Conservation (phyloP, 805 yeast genomes). For the Grigorovia yakushimaensis region DNA sequence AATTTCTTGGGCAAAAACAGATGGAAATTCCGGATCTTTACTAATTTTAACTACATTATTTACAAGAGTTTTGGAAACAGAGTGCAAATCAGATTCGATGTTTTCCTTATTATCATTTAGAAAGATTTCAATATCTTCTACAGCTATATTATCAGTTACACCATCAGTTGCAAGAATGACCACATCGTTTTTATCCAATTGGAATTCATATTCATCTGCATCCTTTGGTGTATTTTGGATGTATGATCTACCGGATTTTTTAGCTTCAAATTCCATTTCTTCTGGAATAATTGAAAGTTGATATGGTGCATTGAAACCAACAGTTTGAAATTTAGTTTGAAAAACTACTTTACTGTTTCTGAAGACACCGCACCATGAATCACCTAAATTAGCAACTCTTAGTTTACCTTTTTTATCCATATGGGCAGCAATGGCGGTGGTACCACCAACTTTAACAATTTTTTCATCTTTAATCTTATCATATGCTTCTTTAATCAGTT, state of each 20-base stretch:
- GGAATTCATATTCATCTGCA: slow-evolving; percentile 59
- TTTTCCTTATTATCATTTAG: slow-evolving; percentile 40
- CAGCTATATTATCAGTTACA: slow-evolving; percentile 72
- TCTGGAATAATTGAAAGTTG: slow-evolving; percentile 81
- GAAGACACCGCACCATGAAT: slow-evolving; percentile 87
- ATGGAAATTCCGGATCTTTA: slow-evolving; percentile 61
- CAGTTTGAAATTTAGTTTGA: slow-evolving; percentile 70
- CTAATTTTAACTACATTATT: slow-evolving; percentile 58
- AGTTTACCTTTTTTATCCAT: slow-evolving; percentile 44
- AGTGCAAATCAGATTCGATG: slow-evolving; percentile 31
- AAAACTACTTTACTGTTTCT: slow-evolving; percentile 51
- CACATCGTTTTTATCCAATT: slow-evolving; percentile 61
- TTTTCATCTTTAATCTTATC: slow-evolving; percentile 41
- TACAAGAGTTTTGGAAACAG: slow-evolving; percentile 49
- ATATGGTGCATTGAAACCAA: slow-evolving; percentile 84
- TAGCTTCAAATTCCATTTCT: slow-evolving; percentile 44
- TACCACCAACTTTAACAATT: slow-evolving; percentile 78
- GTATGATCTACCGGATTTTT: slow-evolving; percentile 46
- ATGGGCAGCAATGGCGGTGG: slow-evolving; percentile 83
- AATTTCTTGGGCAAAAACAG: slow-evolving; percentile 72
- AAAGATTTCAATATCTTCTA: slow-evolving; percentile 60
- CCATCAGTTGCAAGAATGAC: slow-evolving; percentile 90
- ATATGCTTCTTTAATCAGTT: slow-evolving; percentile 49
- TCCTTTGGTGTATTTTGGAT: slow-evolving; percentile 61
- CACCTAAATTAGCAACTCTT: slow-evolving; percentile 76